Conservation (phyloP, 2,329 filamentous ascomycete genomes). For the Shiraia sp. region DNA sequence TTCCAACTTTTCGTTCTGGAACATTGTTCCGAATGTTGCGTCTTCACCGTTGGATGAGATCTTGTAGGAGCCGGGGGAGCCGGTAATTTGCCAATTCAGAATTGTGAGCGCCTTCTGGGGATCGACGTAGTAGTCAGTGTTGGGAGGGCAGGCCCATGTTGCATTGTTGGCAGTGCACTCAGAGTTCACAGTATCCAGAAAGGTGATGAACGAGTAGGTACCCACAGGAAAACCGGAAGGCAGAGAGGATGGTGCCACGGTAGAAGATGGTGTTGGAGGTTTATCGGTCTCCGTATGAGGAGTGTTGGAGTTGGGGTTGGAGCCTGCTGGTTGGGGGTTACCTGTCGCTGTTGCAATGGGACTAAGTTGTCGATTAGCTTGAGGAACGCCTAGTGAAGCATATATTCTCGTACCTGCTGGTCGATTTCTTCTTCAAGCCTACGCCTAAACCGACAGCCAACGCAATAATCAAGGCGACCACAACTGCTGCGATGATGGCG, state of each 20-base stretch:
- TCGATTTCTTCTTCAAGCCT: constrained; percentile 46
- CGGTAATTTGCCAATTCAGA: constrained; percentile 66
- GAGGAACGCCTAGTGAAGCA: not conserved
- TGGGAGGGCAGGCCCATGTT: constrained; percentile 67
- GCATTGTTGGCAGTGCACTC: constrained; percentile 62
- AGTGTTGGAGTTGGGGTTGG: constrained; percentile 4
- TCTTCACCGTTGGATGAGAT: constrained; percentile 58
- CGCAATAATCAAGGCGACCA: constrained; percentile 44
- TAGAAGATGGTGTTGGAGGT: constrained; percentile 17
- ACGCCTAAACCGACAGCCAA: constrained; percentile 46
- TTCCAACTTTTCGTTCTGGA: constrained; percentile 57
- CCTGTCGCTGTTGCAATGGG: constrained; percentile 7
- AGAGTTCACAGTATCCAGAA: constrained; percentile 57
- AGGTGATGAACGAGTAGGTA: constrained; percentile 64
- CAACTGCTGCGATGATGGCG: constrained; percentile 36
- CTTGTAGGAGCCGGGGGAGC: constrained; percentile 46
- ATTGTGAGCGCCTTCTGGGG: constrained; percentile 51
- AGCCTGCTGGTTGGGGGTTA: constrained; percentile 7
- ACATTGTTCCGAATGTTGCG: constrained; percentile 61
- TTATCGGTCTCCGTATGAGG: constrained; percentile 8
- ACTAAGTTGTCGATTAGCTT: constrained; percentile 8
- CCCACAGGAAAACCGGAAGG: constrained; percentile 61
- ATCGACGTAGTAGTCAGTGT: constrained; percentile 53
- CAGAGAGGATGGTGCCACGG: constrained; percentile 17
- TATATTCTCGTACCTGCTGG: constrained; percentile 20